A percentile compares a stretch with the other conserved stretches of the same genome.
Conservation (phyloP, 371 early-diverging fungal species). For the Chytridium lagenaria region DNA sequence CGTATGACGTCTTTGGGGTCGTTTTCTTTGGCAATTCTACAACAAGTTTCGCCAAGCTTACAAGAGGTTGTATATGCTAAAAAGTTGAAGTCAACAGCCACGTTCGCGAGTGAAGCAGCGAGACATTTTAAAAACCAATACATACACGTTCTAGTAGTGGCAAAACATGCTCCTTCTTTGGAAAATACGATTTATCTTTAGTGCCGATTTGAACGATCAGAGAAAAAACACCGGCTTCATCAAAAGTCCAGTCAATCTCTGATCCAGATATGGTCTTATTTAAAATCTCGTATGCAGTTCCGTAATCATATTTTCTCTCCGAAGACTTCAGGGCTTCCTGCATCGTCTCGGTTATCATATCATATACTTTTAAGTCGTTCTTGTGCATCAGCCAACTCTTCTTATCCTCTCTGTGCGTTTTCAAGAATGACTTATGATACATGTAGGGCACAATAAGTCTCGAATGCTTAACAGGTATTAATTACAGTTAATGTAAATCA, state of each 20-base stretch:
- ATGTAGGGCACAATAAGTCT: constrained; percentile 47
- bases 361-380: constrained; percentile 34
- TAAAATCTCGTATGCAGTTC: constrained; percentile 41
- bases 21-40: constrained; percentile 29
- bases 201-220: constrained; percentile 41
- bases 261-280: constrained; percentile 45
- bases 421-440: constrained; percentile 44
- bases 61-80: constrained; percentile 36
- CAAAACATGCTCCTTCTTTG: constrained; percentile 13
- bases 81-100: neutral
- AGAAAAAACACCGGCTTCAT: constrained; percentile 41
- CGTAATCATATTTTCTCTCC: constrained; percentile 26
- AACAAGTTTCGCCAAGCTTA: constrained; percentile 29
- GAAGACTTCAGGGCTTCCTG: neutral
- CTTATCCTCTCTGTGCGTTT: constrained; percentile 15
- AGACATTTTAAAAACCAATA: neutral
- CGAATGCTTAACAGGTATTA: constrained; percentile 16
- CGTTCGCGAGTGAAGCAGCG: neutral
- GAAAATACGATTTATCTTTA: constrained; percentile 30
- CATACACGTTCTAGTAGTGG: constrained; percentile 24
- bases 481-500: neutral
- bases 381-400: constrained; percentile 34
- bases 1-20: constrained; percentile 34
- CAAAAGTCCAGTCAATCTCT: constrained; percentile 52
- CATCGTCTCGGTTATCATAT: constrained; percentile 28